These are phyloP conservation scores for Tuber microsphaerosporum DNA, from an alignment of 495 filamentous ascomycete genomes.

Conservation along the genomic window DNA sequence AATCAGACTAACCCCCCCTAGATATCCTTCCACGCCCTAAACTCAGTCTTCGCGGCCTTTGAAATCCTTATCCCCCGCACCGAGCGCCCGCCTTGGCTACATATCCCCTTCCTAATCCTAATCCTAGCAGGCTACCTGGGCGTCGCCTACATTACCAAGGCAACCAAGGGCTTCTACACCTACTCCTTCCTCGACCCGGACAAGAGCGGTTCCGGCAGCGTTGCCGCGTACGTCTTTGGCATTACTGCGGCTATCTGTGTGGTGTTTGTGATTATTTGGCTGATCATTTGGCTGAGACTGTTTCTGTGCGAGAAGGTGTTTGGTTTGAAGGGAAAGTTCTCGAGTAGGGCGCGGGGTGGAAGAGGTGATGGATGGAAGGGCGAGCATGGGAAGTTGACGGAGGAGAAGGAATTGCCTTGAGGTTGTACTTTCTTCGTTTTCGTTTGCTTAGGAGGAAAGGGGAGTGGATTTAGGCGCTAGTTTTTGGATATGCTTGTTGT, in stretches of 20 bases:
- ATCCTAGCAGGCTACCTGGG: constrained; percentile 63
- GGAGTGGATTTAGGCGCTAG: not conserved
- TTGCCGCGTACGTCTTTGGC: constrained; percentile 55
- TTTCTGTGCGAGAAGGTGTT: constrained; percentile 42
- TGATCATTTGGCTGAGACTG: constrained; percentile 50
- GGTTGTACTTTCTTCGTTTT: constrained; percentile 20
- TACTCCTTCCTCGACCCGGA: constrained; percentile 66
- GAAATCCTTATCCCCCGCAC: constrained; percentile 64
- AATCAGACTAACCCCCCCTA: constrained; percentile 30
- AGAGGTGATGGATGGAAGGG: not conserved
- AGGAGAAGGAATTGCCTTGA: constrained; percentile 6
- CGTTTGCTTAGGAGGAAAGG: constrained; percentile 1
- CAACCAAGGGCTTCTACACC: constrained; percentile 63
- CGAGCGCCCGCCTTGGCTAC: constrained; percentile 52
- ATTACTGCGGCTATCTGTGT: constrained; percentile 59
- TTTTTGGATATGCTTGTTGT: not conserved
- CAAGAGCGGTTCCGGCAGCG: constrained; percentile 41
- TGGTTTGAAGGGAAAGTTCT: constrained; percentile 29
- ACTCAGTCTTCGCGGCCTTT: constrained; percentile 61
- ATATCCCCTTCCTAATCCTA: constrained; percentile 53
- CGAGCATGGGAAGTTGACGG: not conserved
- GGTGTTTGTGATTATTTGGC: constrained; percentile 54
- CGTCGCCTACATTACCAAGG: constrained; percentile 65
- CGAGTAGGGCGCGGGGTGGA: constrained; percentile 6
- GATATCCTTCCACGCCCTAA: constrained; percentile 67